Evolutionary conservation across 1,284 basidiomycete genomes (phyloP), one percentile per base, ranked within the genome.

Genomic region (Ustilago loliicola): DNA sequence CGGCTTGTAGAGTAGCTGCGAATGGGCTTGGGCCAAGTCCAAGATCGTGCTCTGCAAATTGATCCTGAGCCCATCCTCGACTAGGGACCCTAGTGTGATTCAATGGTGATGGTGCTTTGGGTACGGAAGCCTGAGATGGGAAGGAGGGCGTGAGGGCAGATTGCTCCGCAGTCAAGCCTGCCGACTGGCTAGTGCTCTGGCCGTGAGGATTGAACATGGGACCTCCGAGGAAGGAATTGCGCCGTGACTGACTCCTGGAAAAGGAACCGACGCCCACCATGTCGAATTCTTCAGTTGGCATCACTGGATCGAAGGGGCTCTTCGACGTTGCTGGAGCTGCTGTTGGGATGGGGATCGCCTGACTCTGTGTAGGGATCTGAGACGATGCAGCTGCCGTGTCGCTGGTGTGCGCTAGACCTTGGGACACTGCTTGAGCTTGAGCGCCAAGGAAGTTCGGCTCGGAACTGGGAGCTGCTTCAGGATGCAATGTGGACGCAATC

Each of bases 191-290:
- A 3, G 53, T 51, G n/a, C 29, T 13, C 13, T 54, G 57, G 17
- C 53, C 53, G 3, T 73, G 53, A n/a, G 54, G 40, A 15, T 65
- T 61, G 54, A 72, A 62, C 30, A 70, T 23, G 17, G 70, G 65
- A 5, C 57, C 61, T 7, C 27, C 74, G n/a, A 81, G 63, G 45
- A 77, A 61, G 17, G 80, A 81, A 47, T 81, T 81, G 47, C 78
- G 72, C 5, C 80, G 56, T 4, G 80, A 81, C 11, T 73, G 72
- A 32, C 61, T 73, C 13, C 79, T 66, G 5, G 66, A 71, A 50
- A 45, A 81, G 17, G 80, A 82, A 23, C 80, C 80, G 19, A 82
- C 63, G 19, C 80, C 80, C 9, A 74, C 80, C 80, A 82, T 82
- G 51, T 65, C 57, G 25, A 51, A 3, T 1, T 34, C n/a, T 25